Evolutionary conservation across 371 early-diverging fungal genomes (phyloP).

Genomic region (Apophysomyces sp.): DNA sequence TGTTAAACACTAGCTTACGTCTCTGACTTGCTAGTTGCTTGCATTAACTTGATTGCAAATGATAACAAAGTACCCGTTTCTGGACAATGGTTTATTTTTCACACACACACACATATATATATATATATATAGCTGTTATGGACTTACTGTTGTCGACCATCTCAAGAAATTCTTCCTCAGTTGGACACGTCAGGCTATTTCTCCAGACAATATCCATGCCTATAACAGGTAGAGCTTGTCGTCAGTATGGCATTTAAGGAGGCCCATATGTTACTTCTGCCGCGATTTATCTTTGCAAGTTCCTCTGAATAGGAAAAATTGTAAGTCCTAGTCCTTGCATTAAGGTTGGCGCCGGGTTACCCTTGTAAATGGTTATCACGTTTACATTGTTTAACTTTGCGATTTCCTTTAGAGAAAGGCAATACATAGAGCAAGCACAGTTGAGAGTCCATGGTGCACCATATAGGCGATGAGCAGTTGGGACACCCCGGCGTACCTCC

Average conservation of each 20-base stretch:
- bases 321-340: background rate
- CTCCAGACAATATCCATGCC: slow-evolving; percentile 89
- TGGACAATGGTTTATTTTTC: slow-evolving; percentile 16
- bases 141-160: slow-evolving; percentile 92
- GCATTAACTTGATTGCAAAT: slow-evolving; percentile 91
- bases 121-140: slow-evolving; percentile 52
- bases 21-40: slow-evolving; percentile 49
- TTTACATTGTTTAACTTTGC: slow-evolving; percentile 62
- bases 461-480: slow-evolving; percentile 95
- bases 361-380: slow-evolving; percentile 80
- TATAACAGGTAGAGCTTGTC: slow-evolving; percentile 19
- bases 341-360: slow-evolving; percentile 21
- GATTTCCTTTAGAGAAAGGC: slow-evolving; percentile 84
- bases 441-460: slow-evolving; percentile 92
- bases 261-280: slow-evolving; percentile 89
- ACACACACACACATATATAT: background rate
- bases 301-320: slow-evolving; percentile 57
- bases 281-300: slow-evolving; percentile 85
- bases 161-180: slow-evolving; percentile 84
- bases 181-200: slow-evolving; percentile 82
- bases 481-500: slow-evolving; percentile 84
- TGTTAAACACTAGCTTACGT: slow-evolving; percentile 35
- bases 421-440: slow-evolving; percentile 94
- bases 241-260: slow-evolving; percentile 75
- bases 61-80: slow-evolving; percentile 94